These are phyloP conservation scores for Xylaria sp. DNA, from an alignment of 2,329 filamentous ascomycete genomes.

Conservation along the genomic window DNA sequence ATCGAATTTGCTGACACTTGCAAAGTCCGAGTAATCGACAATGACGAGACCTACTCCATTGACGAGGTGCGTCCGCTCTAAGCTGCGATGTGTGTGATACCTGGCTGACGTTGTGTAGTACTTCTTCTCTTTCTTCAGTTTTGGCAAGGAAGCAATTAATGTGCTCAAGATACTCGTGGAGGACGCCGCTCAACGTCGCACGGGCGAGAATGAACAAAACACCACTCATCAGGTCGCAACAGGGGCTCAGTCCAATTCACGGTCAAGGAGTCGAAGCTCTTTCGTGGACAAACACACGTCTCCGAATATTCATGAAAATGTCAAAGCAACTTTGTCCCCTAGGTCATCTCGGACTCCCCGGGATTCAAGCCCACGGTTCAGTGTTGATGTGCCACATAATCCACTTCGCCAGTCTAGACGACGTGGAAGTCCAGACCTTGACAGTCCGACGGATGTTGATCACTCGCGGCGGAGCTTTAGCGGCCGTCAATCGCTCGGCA, in stretches of 20 bases:
- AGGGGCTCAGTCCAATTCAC: constrained; percentile 33
- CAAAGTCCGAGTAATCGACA: constrained; percentile 92
- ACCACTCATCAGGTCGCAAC: constrained; percentile 20
- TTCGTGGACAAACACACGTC: constrained; percentile 48
- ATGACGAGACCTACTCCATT: constrained; percentile 92
- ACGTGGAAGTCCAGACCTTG: constrained; percentile 64
- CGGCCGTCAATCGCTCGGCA: constrained; percentile 63
- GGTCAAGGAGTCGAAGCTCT: constrained; percentile 26
- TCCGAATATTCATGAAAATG: constrained; percentile 63
- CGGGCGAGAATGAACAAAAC: constrained; percentile 45
- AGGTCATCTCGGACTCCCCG: constrained; percentile 57
- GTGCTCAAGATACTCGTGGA: constrained; percentile 79
- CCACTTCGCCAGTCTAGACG: constrained; percentile 58
- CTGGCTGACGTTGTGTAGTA: constrained; percentile 68
- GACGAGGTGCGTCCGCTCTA: constrained; percentile 74
- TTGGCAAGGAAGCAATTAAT: constrained; percentile 83
- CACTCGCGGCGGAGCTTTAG: constrained; percentile 72
- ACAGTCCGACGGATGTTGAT: constrained; percentile 55
- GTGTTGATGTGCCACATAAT: constrained; percentile 65
- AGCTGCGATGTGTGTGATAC: not conserved
- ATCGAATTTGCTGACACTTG: constrained; percentile 93
- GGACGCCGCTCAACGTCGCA: constrained; percentile 64
- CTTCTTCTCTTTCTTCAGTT: constrained; percentile 95
- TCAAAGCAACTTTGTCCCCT: constrained; percentile 70
- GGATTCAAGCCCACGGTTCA: constrained; percentile 65